Percentiles rank a stretch among this genome's conserved stretches.
Conservation (phyloP, 2,329 filamentous ascomycete genomes). For the Zopfia rhizophila region DNA sequence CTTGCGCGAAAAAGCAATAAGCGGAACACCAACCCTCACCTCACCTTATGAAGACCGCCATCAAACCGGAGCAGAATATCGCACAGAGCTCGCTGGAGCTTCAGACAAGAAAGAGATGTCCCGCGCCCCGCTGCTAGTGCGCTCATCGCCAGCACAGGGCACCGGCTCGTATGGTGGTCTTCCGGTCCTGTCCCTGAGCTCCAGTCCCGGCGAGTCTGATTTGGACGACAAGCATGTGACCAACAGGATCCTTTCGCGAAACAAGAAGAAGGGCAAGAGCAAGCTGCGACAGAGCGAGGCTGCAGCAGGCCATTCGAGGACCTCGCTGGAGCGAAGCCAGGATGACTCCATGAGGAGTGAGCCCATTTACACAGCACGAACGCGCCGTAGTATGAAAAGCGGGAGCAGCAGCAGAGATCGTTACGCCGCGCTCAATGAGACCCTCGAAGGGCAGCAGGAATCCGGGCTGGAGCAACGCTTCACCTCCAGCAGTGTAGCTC, state of each 20-base stretch:
- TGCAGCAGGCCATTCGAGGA: conserved; percentile 18
- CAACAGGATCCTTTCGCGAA: conserved; percentile 24
- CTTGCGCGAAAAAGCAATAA: conserved; percentile 39
- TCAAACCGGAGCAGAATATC: conserved; percentile 16
- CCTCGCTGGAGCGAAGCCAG: conserved; percentile 23
- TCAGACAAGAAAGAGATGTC: conserved; percentile 53
- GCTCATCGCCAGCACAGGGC: conserved; percentile 69
- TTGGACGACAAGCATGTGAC: conserved; percentile 44
- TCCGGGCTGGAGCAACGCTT: conserved; percentile 45
- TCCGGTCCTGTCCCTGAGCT: conserved; percentile 56
- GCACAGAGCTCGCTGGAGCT: conserved; percentile 26
- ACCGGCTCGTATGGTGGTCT: conserved; percentile 71
- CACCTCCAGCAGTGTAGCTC: conserved; percentile 38
- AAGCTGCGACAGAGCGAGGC: conserved; percentile 42
- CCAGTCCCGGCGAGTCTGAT: conserved; percentile 46
- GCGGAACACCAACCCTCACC: conserved; percentile 33
- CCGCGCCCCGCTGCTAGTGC: conserved; percentile 66
- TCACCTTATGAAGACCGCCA: conserved; percentile 42
- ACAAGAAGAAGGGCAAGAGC: conserved; percentile 46
- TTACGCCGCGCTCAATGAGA: conserved; percentile 29
- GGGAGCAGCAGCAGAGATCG: conserved; percentile 29
- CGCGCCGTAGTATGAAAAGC: conserved; percentile 37
- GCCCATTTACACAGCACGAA: conserved; percentile 22
- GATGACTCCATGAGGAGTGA: conserved; percentile 33
- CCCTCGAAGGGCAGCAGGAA: conserved; percentile 39